These are phyloP conservation scores for Neurospora sublineolata DNA, from an alignment of 495 filamentous ascomycete genomes.

Conservation along the genomic window DNA sequence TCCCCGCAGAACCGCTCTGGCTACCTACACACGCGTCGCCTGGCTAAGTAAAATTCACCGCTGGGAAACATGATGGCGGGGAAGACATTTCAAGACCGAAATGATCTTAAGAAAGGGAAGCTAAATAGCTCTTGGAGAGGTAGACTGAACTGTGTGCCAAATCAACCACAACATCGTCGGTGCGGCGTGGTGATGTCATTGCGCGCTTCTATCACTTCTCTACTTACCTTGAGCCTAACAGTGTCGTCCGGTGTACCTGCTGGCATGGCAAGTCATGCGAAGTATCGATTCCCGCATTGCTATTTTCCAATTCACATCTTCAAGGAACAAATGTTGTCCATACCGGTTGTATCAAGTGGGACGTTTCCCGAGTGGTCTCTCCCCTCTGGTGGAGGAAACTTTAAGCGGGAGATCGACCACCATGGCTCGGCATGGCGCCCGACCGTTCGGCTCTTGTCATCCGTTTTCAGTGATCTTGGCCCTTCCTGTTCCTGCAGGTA, in stretches of 20 bases:
- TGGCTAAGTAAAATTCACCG: neutral
- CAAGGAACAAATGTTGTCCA: neutral
- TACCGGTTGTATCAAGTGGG: neutral
- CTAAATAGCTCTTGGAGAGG: neutral
- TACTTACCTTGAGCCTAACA: neutral
- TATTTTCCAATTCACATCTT: no score
- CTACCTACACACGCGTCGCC: neutral
- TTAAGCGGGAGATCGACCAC: neutral
- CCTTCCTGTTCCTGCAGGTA: neutral
- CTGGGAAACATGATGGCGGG: neutral
- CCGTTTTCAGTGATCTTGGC: neutral
- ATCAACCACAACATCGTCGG: neutral
- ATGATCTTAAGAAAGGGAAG: neutral
- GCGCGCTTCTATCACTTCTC: neutral
- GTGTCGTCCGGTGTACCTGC: no score
- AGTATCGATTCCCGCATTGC: no score
- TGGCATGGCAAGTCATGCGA: no score
- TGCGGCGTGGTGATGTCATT: neutral
- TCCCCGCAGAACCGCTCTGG: neutral
- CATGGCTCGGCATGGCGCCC: neutral
- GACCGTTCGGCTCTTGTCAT: neutral
- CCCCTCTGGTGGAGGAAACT: neutral
- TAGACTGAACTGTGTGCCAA: neutral
- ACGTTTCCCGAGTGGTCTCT: neutral
- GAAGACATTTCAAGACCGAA: neutral